Base-by-base conservation (phyloP, 225 moss, liverwort and hornwort species). In the Physcomitrellopsis africana region DNA sequence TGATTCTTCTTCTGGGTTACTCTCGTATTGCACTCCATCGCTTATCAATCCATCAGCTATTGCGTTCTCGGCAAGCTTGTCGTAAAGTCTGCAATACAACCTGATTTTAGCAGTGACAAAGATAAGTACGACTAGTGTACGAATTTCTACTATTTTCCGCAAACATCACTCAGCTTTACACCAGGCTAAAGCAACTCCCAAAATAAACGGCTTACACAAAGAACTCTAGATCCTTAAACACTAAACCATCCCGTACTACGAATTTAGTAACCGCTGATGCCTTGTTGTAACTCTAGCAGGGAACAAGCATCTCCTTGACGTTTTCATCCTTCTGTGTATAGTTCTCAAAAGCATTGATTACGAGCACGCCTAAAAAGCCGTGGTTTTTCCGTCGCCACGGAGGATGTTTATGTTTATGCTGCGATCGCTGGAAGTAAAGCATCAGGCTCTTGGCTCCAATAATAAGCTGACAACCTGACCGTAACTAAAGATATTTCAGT, bases 11-110 rank as follows among this genome's bases (percentile, higher is more conserved):
- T 61, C 75, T 65, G 72, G 42, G 29, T 67, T 72, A 17, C 27
- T 60, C 48, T 63, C 74, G 56, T 78, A 54, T 67, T 80, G 68
- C 49, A 26, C 68, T 82, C 24, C 82, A 19, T 68, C 82, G n/a
- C 3, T 49, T 43, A 16, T 51, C 51, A 58, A 56, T 18, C 77
- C 87, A 68, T 20, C 77, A 24, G 3, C 60, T 77, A 45, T 51
- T 43, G 80, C 82, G n/a, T 88, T 88, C 54, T 69, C 87, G 64
- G 78, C 77, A 69, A 88, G 87, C 69, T 88, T 88, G 7, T 82
- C 82, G 72, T 85, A 88, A 27, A 85, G 65, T 70, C 87, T 88
- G 80, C 75, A 77, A 55, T 14, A 53, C 43, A 47, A 74, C 16
- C 42, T 41, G 60, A 60, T 60, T 60, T 68, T 61, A 59, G 60